These are phyloP conservation scores for Claviceps cyperi DNA, from an alignment of 2,329 filamentous ascomycete species.

Conservation along the genomic window DNA sequence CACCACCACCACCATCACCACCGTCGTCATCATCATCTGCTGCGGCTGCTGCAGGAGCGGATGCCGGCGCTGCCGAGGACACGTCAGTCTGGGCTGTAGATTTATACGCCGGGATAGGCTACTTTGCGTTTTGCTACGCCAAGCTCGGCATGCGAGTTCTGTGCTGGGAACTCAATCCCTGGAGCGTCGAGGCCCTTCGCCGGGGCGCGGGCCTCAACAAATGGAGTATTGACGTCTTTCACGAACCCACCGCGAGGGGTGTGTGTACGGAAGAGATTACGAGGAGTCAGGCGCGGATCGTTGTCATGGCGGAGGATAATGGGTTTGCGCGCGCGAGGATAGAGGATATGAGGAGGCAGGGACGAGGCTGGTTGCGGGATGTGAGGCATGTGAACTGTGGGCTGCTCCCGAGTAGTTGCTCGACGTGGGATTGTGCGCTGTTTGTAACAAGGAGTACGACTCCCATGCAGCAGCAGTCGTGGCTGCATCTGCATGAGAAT, in stretches of 20 bases:
- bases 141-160: slow-evolving; percentile 57
- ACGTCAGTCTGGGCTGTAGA: slow-evolving; percentile 47
- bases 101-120: slow-evolving; percentile 85
- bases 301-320: slow-evolving; percentile 60
- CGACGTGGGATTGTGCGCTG: slow-evolving; percentile 30
- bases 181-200: slow-evolving; percentile 71
- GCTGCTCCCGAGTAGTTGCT: slow-evolving; percentile 42
- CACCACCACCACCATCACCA: too few species aligned
- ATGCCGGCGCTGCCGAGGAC: background rate
- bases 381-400: slow-evolving; percentile 51
- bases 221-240: slow-evolving; percentile 41
- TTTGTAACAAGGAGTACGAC: slow-evolving; percentile 24
- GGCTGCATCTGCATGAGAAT: slow-evolving; percentile 55
- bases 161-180: slow-evolving; percentile 83
- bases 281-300: slow-evolving; percentile 36
- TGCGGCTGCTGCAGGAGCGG: background rate
- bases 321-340: slow-evolving; percentile 31
- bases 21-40: too few species aligned
- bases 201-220: slow-evolving; percentile 59
- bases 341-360: slow-evolving; percentile 16
- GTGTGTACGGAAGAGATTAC: slow-evolving; percentile 24
- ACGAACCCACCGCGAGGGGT: slow-evolving; percentile 24
- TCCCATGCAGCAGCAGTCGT: slow-evolving; percentile 26
- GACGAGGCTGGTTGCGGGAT: slow-evolving; percentile 12
- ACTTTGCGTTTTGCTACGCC: slow-evolving; percentile 79